These are phyloP conservation scores for Pleurostoma richardsiae DNA, from an alignment of 2,329 filamentous ascomycete species.

Conservation along the genomic window DNA sequence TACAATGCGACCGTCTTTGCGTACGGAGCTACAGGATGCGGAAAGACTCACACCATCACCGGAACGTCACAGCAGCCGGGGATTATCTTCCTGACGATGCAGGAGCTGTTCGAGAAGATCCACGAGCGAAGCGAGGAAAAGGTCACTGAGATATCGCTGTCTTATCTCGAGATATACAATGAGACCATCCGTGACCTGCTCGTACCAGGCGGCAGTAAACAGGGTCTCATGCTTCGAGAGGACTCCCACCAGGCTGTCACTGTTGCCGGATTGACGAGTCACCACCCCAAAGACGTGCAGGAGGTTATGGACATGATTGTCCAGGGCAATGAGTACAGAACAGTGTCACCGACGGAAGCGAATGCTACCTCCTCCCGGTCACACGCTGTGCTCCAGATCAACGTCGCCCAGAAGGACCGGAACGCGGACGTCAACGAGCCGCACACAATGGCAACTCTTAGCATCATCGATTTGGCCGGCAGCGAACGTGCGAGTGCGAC, in stretches of 20 bases:
- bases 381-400: constrained; percentile 95
- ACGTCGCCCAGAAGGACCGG: constrained; percentile 87
- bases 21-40: constrained; percentile 95
- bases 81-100: constrained; percentile 99
- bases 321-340: constrained; percentile 86
- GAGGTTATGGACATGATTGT: constrained; percentile 99
- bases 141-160: constrained; percentile 82
- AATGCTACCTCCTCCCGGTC: constrained; percentile 97
- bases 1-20: constrained; percentile 99
- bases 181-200: constrained; percentile 95
- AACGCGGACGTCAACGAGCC: constrained; percentile 91
- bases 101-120: constrained; percentile 96
- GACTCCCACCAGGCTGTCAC: constrained; percentile 91
- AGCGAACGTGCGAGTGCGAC: constrained; percentile 95
- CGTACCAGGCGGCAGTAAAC: constrained; percentile 77
- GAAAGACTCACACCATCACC: constrained; percentile 96
- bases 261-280: constrained; percentile 84
- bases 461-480: constrained; percentile 95
- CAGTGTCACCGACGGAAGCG: constrained; percentile 93
- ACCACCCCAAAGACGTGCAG: constrained; percentile 84
- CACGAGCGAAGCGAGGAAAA: constrained; percentile 82
- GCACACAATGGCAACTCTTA: constrained; percentile 95
- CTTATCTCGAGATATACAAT: constrained; percentile 98
- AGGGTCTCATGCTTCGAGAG: constrained; percentile 85
- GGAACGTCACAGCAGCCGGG: constrained; percentile 89